phyloP scores from a whole-genome alignment of 495 filamentous ascomycete species.

The Glonium stellatum region DNA sequence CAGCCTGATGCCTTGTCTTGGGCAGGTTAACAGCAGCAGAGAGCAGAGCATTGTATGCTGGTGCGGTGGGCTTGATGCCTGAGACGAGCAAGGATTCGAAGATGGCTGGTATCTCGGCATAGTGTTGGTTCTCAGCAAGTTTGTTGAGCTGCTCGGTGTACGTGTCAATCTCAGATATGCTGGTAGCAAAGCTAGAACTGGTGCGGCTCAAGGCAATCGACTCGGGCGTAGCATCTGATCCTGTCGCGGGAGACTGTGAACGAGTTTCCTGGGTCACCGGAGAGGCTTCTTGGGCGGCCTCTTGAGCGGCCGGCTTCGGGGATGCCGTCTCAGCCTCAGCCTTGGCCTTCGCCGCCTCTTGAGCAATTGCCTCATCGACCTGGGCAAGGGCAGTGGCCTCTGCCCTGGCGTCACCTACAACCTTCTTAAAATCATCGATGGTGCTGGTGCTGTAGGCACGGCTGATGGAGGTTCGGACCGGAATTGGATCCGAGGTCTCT shows the following conservation, averaged over 20 bases:
- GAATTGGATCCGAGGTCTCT: conserved; percentile 41
- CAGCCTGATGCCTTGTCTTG: conserved; percentile 63
- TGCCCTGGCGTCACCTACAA: conserved; percentile 41
- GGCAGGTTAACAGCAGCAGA: conserved; percentile 72
- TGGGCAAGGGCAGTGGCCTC: conserved; percentile 51
- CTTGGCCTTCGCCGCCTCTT: conserved; percentile 45
- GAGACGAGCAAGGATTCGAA: conserved; percentile 80
- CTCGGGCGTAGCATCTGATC: conserved; percentile 17
- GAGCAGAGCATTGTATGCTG: conserved; percentile 84
- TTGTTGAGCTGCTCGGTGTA: conserved; percentile 70
- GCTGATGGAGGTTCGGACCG: conserved; percentile 39
- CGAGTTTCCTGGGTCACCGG: conserved; percentile 28
- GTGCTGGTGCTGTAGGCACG: conserved; percentile 45
- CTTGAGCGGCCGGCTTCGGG: conserved; percentile 27
- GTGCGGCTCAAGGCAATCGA: conserved; percentile 22
- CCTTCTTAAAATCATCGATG: conserved; percentile 55
- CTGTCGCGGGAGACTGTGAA: conserved; percentile 19
- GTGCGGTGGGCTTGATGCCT: conserved; percentile 68
- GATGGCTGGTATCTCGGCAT: conserved; percentile 77
- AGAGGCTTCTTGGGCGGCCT: conserved; percentile 22
- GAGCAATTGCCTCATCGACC: conserved; percentile 58
- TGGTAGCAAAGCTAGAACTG: conserved; percentile 22
- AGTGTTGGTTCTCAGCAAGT: conserved; percentile 59
- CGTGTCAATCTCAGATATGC: conserved; percentile 35
- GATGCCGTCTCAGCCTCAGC: conserved; percentile 32